Evolutionary conservation across 2,329 filamentous ascomycete species (phyloP), one percentile per base, ranked within the genome.

Genomic region (Fusarium ramigenum): DNA sequence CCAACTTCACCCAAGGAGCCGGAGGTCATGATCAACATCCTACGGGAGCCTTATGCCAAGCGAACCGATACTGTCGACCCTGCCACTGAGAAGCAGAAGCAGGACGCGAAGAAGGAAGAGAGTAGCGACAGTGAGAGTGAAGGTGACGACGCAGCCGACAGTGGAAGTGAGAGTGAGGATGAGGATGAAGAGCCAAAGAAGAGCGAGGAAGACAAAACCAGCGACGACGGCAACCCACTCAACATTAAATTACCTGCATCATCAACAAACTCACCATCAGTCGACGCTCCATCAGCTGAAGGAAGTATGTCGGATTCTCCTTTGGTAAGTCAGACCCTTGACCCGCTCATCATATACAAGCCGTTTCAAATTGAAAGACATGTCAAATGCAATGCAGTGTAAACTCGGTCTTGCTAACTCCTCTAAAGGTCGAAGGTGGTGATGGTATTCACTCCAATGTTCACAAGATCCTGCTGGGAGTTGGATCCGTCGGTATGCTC

Each of bases 401-500:
- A 34, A 52, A 36, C 40, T 60, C 30, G 23, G 34, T 28, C 25
- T 67, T 62, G 53, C 72, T 74, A 57, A 74, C 63, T 50, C 8
- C 25, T 23, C 36, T 16, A 16, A 52, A 77, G 75, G 57, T 75
- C 39, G 57, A 60, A 28, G 46, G 50, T n/a, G 12, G 44, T 10
- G 66, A 72, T 32, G 54, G 44, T 18, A 30, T 75, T 14, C 75
- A 78, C 44, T 69, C 73, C 19, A 63, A 75, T 47, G 73, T 77
- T 21, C 74, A 78, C 59, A 78, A 78, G 49, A 72, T 77, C 44
- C 64, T 78, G 21, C 53, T 78, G 9, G 68, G 62, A 18, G 76
- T 78, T 23, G 76, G 76, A 65, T 66, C 63, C 47, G 66, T 77
- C n/a, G 75, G 75, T 77, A 74, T 47, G 70, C 69, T 47, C 23